phyloP scores from a whole-genome alignment of 1,284 basidiomycete species.

The Heterobasidion occidentale region DNA sequence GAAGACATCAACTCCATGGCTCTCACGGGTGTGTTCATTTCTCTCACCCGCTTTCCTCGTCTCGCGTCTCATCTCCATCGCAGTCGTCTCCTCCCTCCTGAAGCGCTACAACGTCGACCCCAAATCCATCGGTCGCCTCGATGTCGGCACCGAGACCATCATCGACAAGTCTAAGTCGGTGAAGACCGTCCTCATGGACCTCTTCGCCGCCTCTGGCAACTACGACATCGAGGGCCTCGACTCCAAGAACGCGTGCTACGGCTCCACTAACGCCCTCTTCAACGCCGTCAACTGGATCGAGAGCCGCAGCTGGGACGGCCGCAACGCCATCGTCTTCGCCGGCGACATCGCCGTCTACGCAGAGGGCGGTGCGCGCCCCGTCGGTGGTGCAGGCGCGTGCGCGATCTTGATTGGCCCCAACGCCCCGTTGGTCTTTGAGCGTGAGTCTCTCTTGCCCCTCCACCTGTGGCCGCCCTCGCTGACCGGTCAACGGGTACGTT shows the following conservation, averaged over 20 bases:
- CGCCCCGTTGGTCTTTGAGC: slow-evolving; percentile 91
- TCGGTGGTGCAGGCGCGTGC: slow-evolving; percentile 93
- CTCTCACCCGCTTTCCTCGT: neutral
- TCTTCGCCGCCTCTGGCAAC: slow-evolving; percentile 90
- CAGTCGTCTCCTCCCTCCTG: slow-evolving; percentile 81
- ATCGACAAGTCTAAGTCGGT: slow-evolving; percentile 99
- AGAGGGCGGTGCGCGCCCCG: slow-evolving; percentile 90
- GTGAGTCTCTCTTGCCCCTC: slow-evolving; percentile 47
- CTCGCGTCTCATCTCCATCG: slow-evolving; percentile 1
- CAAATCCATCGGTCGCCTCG: slow-evolving; percentile 91
- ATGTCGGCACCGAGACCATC: slow-evolving; percentile 98
- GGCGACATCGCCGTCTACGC: slow-evolving; percentile 99
- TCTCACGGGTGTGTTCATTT: slow-evolving; percentile 67
- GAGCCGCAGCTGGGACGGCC: slow-evolving; percentile 94
- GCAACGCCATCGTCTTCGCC: slow-evolving; percentile 95
- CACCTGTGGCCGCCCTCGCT: slow-evolving; percentile 1
- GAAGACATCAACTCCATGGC: slow-evolving; percentile 99
- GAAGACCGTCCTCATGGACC: slow-evolving; percentile 98
- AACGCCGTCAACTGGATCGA: slow-evolving; percentile 98
- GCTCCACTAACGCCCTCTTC: slow-evolving; percentile 96
- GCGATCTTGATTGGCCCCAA: slow-evolving; percentile 96
- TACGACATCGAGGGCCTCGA: slow-evolving; percentile 98
- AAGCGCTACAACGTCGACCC: slow-evolving; percentile 97
- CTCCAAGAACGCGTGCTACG: slow-evolving; percentile 99
- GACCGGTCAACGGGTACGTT: neutral